These are phyloP conservation scores for Penicillium hesseltinei DNA, from an alignment of 2,329 filamentous ascomycete species.

Conservation along the genomic window DNA sequence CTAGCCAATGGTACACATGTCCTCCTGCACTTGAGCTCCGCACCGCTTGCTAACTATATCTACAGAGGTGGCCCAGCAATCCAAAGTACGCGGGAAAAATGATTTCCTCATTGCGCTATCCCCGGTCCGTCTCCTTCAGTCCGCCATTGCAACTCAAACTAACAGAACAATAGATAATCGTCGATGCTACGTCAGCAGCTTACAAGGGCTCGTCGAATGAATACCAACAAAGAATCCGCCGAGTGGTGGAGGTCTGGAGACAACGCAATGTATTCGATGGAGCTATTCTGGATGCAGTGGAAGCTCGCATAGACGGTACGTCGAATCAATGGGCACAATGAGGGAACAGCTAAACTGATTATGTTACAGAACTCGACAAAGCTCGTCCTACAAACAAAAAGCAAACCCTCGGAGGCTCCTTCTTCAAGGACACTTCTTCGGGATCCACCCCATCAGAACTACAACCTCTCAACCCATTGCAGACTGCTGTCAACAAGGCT, in stretches of 20 bases:
- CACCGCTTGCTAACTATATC: constrained; percentile 22
- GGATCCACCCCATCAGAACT: constrained; percentile 71
- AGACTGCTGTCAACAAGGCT: constrained; percentile 72
- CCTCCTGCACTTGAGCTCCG: background rate
- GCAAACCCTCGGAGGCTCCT: constrained; percentile 63
- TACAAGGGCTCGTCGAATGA: constrained; percentile 87
- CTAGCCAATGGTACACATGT: constrained; percentile 79
- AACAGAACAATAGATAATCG: constrained; percentile 60
- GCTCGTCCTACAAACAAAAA: constrained; percentile 53
- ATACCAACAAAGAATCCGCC: constrained; percentile 79
- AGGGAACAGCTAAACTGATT: background rate
- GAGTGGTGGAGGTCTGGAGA: constrained; percentile 94
- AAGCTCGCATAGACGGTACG: constrained; percentile 74
- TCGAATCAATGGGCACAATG: background rate
- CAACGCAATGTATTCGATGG: constrained; percentile 79
- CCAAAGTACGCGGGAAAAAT: constrained; percentile 84
- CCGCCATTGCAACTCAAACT: constrained; percentile 12
- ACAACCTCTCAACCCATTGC: constrained; percentile 68
- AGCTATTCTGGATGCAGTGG: constrained; percentile 76
- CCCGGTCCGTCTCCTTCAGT: constrained; percentile 51
- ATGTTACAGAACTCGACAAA: constrained; percentile 54
- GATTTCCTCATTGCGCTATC: constrained; percentile 92
- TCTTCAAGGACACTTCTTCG: constrained; percentile 60
- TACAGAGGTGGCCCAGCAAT: constrained; percentile 91
- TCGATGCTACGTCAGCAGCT: constrained; percentile 83